phyloP scores from a whole-genome alignment of 2,329 filamentous ascomycete species.

The Pseudodiploospora longispora region DNA sequence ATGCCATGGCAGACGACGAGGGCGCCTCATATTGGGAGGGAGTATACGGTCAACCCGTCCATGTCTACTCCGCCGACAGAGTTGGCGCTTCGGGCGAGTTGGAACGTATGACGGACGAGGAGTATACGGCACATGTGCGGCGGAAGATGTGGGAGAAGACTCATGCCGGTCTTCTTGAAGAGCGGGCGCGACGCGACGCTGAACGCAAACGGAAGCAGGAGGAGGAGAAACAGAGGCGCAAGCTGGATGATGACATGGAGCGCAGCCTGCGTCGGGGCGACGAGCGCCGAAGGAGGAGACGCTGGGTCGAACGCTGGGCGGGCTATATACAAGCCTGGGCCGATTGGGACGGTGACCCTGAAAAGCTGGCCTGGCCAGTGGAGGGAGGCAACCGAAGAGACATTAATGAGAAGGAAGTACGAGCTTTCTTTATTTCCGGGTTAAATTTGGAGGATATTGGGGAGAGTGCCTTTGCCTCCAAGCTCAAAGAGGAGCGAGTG shows the following conservation, averaged over 20 bases:
- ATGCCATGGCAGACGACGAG: constrained; percentile 94
- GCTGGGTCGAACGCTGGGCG: constrained; percentile 54
- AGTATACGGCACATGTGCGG: constrained; percentile 81
- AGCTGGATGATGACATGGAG: constrained; percentile 58
- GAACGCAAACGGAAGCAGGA: constrained; percentile 43
- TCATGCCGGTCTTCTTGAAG: constrained; percentile 73
- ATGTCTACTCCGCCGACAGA: constrained; percentile 56
- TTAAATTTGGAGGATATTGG: constrained; percentile 35
- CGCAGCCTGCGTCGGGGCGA: constrained; percentile 59
- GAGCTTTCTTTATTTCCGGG: constrained; percentile 57
- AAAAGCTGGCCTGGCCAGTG: constrained; percentile 64
- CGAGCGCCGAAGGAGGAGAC: constrained; percentile 48
- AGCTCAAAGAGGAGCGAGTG: constrained; percentile 75
- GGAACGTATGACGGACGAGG: constrained; percentile 84
- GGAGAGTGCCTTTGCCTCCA: constrained; percentile 36
- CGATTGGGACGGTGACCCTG: constrained; percentile 36
- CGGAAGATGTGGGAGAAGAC: constrained; percentile 94
- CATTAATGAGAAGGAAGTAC: constrained; percentile 51
- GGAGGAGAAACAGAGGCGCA: constrained; percentile 39
- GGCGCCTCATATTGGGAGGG: constrained; percentile 91
- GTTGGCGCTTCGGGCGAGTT: constrained; percentile 46
- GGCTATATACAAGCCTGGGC: constrained; percentile 59
- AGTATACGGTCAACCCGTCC: constrained; percentile 93
- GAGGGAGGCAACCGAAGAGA: constrained; percentile 47
- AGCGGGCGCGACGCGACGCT: constrained; percentile 55